Base-by-base conservation (phyloP, 2,329 filamentous ascomycete genomes). In the Colletotrichum abscissum region DNA sequence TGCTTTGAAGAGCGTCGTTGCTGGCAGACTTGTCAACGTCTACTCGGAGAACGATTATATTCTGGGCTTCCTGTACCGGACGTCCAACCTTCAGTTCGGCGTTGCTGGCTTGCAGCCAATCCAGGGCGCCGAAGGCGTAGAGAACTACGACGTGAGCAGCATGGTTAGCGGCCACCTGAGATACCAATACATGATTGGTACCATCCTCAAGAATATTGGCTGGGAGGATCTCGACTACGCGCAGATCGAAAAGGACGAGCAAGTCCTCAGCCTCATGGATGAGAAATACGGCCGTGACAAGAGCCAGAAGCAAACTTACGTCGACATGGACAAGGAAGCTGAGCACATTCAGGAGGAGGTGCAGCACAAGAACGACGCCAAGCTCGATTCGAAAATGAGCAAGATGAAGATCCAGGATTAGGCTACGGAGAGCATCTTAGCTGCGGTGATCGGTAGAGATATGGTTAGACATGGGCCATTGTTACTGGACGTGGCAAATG, bases 31-130 rank as follows among this genome's bases (percentile, higher is more conserved):
- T n/a, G 88, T 98, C 79, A 98, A 98, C 77, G 95, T 97, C 4
- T 98, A 92, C 81, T 97, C 94, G 1, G 91, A 93, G 64, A 94
- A 94, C 59, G 96, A 98, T 81, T 95, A 94, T 76, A 91, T 98
- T 28, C 91, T 98, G 2, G 95, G 92, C 1, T 97, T 98, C 80
- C 86, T 98, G 52, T 97, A 96, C 81, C 92, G 96, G 63, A 94
- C 91, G 3, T 94, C 93, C 67, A 95, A 92, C 76, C 89, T 96
- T 63, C 92, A 97, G 76, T 92, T 93, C 74, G 95, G 96, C 2
- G 88, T 98, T 42, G 95, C 95, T 0, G 96, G 96, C 0, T 84
- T 98, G 22, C 93, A 98, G 80, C 88, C 89, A 19, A 89, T 97
- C 38, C 86, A 90, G 54, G 92, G 91, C 16, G 90, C 95, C 3